Evolutionary conservation across 2,329 filamentous ascomycete genomes (phyloP).

Genomic region (Cercospora sesami): DNA sequence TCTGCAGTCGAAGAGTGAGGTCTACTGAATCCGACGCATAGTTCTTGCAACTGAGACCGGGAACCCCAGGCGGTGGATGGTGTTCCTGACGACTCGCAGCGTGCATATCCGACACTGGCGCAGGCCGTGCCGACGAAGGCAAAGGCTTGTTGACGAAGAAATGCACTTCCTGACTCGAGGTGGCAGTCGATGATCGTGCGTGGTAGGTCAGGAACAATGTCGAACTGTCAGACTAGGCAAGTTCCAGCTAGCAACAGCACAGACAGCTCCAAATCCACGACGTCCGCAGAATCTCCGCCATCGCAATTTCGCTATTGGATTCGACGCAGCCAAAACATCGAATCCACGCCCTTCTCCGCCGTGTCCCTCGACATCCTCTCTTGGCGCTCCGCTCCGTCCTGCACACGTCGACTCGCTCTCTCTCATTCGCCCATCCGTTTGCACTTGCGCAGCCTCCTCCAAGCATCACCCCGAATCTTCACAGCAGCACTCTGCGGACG

Average conservation of each 20-base stretch:
- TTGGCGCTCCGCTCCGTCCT: not conserved
- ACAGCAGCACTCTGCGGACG: not conserved
- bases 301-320: constrained; percentile 11
- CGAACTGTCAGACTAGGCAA: not conserved
- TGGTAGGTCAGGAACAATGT: constrained; percentile 3
- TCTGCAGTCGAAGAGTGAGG: not conserved
- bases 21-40: not conserved
- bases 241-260: not conserved
- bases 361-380: not conserved
- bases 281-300: not conserved
- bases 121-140: not conserved
- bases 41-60: not conserved
- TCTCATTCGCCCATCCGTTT: constrained; percentile 1
- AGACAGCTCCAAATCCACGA: constrained; percentile 1
- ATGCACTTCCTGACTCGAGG: constrained; percentile 17
- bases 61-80: not conserved
- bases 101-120: not conserved
- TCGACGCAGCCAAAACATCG: not conserved
- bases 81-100: constrained; percentile 7
- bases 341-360: not conserved
- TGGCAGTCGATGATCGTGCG: constrained; percentile 11
- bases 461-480: not conserved
- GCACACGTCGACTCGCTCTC: not conserved
- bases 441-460: not conserved
- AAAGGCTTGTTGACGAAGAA: constrained; percentile 11